Evolutionary conservation across 345 rosid genomes (phyloP), one percentile per base, ranked within the genome.

Genomic region (Lagerstroemia speciosa): DNA sequence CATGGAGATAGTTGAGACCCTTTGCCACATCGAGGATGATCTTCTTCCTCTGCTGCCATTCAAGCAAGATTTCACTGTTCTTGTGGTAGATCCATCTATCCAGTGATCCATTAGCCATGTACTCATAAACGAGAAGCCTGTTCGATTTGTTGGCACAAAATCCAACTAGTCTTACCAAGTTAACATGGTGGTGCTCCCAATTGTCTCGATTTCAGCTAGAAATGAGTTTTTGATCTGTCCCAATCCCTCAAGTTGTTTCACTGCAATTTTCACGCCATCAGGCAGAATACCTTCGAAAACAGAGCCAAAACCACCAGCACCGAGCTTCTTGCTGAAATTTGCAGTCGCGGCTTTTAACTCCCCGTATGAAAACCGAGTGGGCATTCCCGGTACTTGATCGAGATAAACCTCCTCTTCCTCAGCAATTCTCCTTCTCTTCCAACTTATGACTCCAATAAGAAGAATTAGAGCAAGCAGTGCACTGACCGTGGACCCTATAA

Each of bases 1-100:
- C 74, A 26, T 75, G 78, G 27, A 75, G 74, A 66, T 78, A 75
- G 27, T 68, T 32, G n/a, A 78, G 67, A 37, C 82, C 82, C 43
- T 75, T 78, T 29, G 82, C 79, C 20, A 79, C 52, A 16, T 67
- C 79, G 16, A 66, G 62, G 11, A 72, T 70, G 33, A 79, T 79
- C 75, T 72, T 75, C 70, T 73, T 72, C 64, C 74, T 72, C 33
- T 62, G 64, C 41, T 53, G 26, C 82, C 82, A 79, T 27, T 29
- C 34, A 33, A 78, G 82, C 27, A 27, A 3, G 33, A 16, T 33
- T n/a, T 63, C 69, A 3, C 40, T 12, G 29, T 41, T 65, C 37
- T 24, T 26, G 33, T 52, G 34, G 38, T 72, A 72, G 24, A 75
- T 73, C 79, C 79, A 78, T 41, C 65, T 61, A 0, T 78, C 82